Base-by-base conservation (phyloP, 2,329 filamentous ascomycete species). In the Aspergillus calidoustus region DNA sequence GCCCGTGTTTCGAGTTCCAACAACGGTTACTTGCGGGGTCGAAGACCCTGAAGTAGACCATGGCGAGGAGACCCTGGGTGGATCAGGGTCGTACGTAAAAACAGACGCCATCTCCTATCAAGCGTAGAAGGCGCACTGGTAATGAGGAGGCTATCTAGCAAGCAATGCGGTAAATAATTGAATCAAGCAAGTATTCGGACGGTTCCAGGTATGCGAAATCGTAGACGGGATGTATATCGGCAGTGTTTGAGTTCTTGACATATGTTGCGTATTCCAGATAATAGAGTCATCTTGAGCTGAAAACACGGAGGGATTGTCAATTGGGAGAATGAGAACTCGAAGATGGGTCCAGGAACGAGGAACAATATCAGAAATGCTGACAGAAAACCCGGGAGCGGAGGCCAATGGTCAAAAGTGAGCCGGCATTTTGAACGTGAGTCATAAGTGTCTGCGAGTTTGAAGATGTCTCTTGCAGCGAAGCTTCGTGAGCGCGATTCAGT, bases 81-180 rank as follows among this genome's bases (percentile, higher is more conserved):
- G 92, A 67, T 97, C 90, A 2, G 92, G 89, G 64, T 97, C 92
- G 74, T 91, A 99, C 0, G 94, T 97, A 76, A 99, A 99, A 68
- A 99, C 92, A 13, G 94, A 97, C 61, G 95, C 94, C 91, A 95
- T 96, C 64, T 15, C 69, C 52, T 48, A 31, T 30, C 38, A 34
- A 53, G 23, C 19, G 8, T 15, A 28, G 25, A 11, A 34, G 44
- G 17, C 22, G 41, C 51, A 52, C 28, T 17, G 41, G n/a, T 22
- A 48, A 55, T 38, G 30, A 19, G 23, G 28, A 59, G 50, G 11
- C 17, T 25, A n/a, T n/a, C 19, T 25, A 4, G 52, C 7, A 30
- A 25, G 23, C 8, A 58, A 34, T 17, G 34, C 28, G 4, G n/a
- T 49, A 15, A 51, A 25, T 31, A 23, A 51, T 15, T 38, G 11